Evolutionary conservation across 495 filamentous ascomycete species (phyloP), one percentile per base, ranked within the genome.

Genomic region (Pseudoneurospora amorphoporcata): DNA sequence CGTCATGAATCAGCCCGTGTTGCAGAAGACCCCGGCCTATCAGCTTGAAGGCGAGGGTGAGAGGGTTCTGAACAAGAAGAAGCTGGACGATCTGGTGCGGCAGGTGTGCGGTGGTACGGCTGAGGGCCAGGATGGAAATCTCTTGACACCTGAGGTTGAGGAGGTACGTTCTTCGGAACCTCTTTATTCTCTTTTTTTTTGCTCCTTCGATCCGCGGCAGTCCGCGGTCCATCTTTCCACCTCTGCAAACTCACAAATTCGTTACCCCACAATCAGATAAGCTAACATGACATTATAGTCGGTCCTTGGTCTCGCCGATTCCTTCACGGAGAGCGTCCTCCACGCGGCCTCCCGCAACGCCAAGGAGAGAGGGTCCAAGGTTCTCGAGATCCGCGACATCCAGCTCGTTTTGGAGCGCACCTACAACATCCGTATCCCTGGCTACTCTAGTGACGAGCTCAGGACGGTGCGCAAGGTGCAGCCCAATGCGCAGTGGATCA

Each of bases 351-450:
- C 95, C 83, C 91, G 91, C 74, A 89, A 97, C 69, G 93, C 95
- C 77, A 99, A 98, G 82, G 88, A 96, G 61, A 92, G 95, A 37
- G 90, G 91, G n/a, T 93, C 92, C 12, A 92, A 92, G 71, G 88
- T 90, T 0, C 90, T 99, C 8, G 95, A 99, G 75, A 90, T 97
- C 68, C 92, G 94, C 74, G 95, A 99, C 79, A 88, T 99, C 69
- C 95, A 98, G 82, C 90, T 98, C 40, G 90, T 97, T 35, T 90
- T 99, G 19, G 95, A 99, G 83, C 92, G 96, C 71, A 94, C 94
- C 79, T 98, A 96, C 88, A 98, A 98, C 82, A 98, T 98, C 83
- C 92, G 95, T 72, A 93, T 98, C 72, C 97, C 95, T 0, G 95
- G 95, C 41, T 98, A 96, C 82, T 90, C 93, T 6, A 92, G 92